These are phyloP conservation scores for Trichoderma endophyticum DNA, from an alignment of 2,329 filamentous ascomycete genomes.

Conservation along the genomic window DNA sequence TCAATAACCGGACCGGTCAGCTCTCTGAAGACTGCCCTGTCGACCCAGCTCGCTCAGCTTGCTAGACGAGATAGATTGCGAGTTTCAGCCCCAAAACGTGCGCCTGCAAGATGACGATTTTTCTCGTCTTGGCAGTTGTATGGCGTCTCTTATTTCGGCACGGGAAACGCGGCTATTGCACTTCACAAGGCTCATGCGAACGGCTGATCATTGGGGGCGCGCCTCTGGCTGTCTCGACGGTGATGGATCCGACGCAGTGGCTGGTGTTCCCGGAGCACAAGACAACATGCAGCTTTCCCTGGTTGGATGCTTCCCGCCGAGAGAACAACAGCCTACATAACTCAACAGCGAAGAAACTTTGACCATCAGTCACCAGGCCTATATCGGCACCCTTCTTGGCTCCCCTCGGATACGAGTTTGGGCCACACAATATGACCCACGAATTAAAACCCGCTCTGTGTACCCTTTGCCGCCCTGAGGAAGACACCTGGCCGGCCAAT, in stretches of 20 bases:
- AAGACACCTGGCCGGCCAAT: not conserved
- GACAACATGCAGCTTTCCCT: constrained; percentile 3
- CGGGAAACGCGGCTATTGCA: constrained; percentile 15
- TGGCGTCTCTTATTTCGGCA: not conserved
- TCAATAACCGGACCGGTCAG: constrained; percentile 18
- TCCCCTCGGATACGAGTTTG: not conserved
- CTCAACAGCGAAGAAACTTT: not conserved
- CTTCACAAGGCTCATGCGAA: not conserved
- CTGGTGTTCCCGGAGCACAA: constrained; percentile 6
- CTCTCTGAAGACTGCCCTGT: constrained; percentile 10
- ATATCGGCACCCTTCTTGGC: constrained; percentile 2
- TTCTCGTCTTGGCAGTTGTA: not conserved
- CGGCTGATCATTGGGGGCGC: not conserved
- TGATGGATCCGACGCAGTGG: constrained; percentile 17
- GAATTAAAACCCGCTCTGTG: constrained; percentile 7
- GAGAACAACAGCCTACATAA: not conserved
- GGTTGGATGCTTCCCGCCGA: constrained; percentile 6
- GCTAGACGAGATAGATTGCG: not conserved
- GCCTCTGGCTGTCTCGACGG: not conserved
- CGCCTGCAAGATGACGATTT: constrained; percentile 16
- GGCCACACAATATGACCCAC: constrained; percentile 12
- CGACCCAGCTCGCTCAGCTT: not conserved
- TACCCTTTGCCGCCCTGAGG: not conserved
- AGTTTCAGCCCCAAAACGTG: constrained; percentile 1
- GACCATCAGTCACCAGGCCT: not conserved